phyloP scores from a whole-genome alignment of 768 basidiomycete species.

The Boletellus ananas region DNA sequence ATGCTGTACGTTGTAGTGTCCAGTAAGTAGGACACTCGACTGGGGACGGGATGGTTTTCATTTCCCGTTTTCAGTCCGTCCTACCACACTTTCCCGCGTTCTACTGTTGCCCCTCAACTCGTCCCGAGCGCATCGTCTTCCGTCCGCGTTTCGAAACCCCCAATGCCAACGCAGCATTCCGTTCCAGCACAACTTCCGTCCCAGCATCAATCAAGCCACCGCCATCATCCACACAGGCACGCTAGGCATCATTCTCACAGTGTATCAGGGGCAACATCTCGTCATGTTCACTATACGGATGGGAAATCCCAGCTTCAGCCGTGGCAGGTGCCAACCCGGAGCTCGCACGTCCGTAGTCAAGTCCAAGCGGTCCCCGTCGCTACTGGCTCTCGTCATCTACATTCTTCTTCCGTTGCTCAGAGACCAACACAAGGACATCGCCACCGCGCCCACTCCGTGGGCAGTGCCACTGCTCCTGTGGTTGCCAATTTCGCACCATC shows the following conservation, averaged over 20 bases:
- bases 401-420: background rate
- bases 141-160: background rate
- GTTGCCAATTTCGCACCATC: slow-evolving; percentile 2
- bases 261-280: slow-evolving; percentile 15
- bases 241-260: slow-evolving; percentile 5
- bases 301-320: slow-evolving; percentile 5
- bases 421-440: slow-evolving; percentile 13
- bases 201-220: slow-evolving; percentile 3
- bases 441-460: slow-evolving; percentile 20
- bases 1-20: slow-evolving; percentile 9
- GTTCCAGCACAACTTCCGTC: slow-evolving; percentile 3
- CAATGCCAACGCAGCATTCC: slow-evolving; percentile 3
- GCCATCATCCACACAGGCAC: background rate
- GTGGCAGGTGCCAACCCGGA: slow-evolving; percentile 9
- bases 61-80: slow-evolving; percentile 15
- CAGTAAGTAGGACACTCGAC: slow-evolving; percentile 23
- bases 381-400: background rate
- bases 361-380: background rate
- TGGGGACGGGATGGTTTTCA: slow-evolving; percentile 10
- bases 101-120: slow-evolving; percentile 2
- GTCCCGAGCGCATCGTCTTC: background rate
- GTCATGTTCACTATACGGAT: slow-evolving; percentile 28
- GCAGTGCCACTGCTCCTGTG: slow-evolving; percentile 4
- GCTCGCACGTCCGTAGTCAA: background rate
- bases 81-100: slow-evolving; percentile 29